Evolutionary conservation across 257 asterid species (phyloP).

Genomic region (Solanum chiquidenum): DNA sequence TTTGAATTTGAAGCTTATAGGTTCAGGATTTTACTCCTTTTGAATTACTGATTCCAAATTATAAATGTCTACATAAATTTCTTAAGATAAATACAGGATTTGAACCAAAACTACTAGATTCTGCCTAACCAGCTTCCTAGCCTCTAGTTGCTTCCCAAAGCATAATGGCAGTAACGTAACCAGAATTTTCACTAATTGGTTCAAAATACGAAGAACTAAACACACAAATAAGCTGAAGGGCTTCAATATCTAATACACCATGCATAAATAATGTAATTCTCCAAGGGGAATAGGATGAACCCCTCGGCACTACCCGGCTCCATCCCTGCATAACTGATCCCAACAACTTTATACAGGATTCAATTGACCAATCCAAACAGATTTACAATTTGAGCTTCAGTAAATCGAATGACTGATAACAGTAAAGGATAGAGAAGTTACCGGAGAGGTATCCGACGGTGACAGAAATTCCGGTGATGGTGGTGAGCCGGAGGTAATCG

Average conservation of each 20-base stretch:
- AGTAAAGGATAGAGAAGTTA: background rate
- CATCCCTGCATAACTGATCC: background rate
- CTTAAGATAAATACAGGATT: background rate
- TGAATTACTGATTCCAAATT: background rate
- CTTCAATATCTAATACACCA: background rate
- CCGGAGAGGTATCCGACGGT: slow-evolving; percentile 97
- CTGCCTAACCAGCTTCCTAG: background rate
- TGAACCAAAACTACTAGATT: background rate
- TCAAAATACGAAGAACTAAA: background rate
- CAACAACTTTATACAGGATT: background rate
- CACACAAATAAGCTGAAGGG: background rate
- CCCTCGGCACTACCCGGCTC: background rate
- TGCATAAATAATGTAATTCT: background rate
- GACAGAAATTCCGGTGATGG: slow-evolving; percentile 82
- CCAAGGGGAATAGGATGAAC: background rate
- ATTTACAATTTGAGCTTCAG: background rate
- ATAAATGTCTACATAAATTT: background rate
- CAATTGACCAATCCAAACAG: background rate
- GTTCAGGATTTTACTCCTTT: background rate
- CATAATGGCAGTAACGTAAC: background rate
- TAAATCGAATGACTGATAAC: background rate
- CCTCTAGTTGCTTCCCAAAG: background rate
- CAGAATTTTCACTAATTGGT: background rate
- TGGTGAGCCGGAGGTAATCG: slow-evolving; percentile 81
- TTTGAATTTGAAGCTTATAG: background rate